These are phyloP conservation scores for Podaxis sp. DNA, from an alignment of 768 basidiomycete genomes.

Conservation along the genomic window DNA sequence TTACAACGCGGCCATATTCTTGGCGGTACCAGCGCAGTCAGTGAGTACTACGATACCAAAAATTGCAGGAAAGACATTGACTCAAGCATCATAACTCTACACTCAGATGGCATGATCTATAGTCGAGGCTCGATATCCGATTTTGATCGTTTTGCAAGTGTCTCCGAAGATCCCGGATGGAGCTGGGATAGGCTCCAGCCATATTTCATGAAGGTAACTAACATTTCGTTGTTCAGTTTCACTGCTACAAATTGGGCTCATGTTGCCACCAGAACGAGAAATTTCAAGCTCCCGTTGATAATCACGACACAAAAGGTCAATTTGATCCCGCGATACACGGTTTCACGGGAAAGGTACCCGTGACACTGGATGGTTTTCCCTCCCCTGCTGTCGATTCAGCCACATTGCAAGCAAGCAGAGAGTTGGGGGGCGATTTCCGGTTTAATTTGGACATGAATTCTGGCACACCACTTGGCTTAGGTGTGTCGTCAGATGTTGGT, in stretches of 20 bases:
- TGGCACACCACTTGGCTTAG: conserved; percentile 14
- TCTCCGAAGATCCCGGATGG: conserved; percentile 31
- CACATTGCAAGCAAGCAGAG: conserved; percentile 18
- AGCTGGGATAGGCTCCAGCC: conserved; percentile 30
- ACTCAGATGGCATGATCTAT: conserved; percentile 22
- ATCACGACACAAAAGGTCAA: conserved; percentile 20
- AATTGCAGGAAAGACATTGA: conserved; percentile 11
- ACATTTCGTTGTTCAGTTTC: conserved; percentile 7
- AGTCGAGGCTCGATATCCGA: conserved; percentile 19
- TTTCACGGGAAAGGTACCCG: conserved; percentile 17
- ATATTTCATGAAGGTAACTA: conserved; percentile 22
- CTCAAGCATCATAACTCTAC: no score
- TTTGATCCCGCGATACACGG: conserved; percentile 22
- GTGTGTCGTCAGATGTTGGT: background rate
- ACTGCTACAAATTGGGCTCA: background rate
- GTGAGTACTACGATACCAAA: conserved; percentile 19
- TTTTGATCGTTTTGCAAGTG: conserved; percentile 24
- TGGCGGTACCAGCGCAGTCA: conserved; percentile 31
- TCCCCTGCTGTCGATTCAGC: conserved; percentile 18
- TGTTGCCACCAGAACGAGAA: conserved; percentile 13
- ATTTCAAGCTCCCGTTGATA: conserved; percentile 19
- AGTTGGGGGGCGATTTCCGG: conserved; percentile 15
- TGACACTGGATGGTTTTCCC: conserved; percentile 18
- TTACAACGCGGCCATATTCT: conserved; percentile 29
- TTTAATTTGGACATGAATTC: conserved; percentile 17